A percentile compares a stretch with the other conserved stretches of the same genome.
These are phyloP conservation scores for Amaranthus cruentus DNA, from an alignment of 148 eudicot genomes.

Conservation along the genomic window DNA sequence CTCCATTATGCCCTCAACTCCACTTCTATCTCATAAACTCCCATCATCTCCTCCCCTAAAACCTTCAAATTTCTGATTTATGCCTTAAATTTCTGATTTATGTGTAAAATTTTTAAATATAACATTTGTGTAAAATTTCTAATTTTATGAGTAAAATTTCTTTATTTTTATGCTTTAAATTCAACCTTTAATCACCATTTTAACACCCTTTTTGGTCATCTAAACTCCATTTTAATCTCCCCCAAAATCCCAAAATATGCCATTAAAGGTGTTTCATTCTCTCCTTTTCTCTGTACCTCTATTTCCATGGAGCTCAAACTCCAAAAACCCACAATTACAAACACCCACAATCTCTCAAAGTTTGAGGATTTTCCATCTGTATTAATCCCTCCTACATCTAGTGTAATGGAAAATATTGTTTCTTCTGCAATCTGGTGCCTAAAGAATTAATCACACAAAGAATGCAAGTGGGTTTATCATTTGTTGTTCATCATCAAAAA, in stretches of 20 bases:
- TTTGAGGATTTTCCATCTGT: conserved; percentile 46
- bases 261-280: background rate
- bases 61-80: too few relatives aligned
- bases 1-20: too few relatives aligned
- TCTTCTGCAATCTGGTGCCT: conserved; percentile 89
- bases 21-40: too few relatives aligned
- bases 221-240: conserved; percentile 43
- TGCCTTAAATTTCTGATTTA: too few relatives aligned
- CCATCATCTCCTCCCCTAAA: too few relatives aligned
- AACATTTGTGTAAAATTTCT: too few relatives aligned
- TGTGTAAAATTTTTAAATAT: too few relatives aligned
- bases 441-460: conserved; percentile 80
- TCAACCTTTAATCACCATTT: conserved; percentile 28
- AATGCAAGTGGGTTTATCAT: conserved; percentile 53
- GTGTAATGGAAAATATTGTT: conserved; percentile 84
- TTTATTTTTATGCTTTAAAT: background rate
- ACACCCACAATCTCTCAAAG: conserved; percentile 41
- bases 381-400: conserved; percentile 76
- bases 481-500: too few relatives aligned
- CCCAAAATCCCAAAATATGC: conserved; percentile 22
- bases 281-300: conserved; percentile 51
- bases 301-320: conserved; percentile 36
- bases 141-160: too few relatives aligned
- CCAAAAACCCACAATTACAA: conserved; percentile 16
- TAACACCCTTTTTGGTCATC: conserved; percentile 51